phyloP scores from a whole-genome alignment of 345 rosid genomes.

The Cochlearia excelsa region DNA sequence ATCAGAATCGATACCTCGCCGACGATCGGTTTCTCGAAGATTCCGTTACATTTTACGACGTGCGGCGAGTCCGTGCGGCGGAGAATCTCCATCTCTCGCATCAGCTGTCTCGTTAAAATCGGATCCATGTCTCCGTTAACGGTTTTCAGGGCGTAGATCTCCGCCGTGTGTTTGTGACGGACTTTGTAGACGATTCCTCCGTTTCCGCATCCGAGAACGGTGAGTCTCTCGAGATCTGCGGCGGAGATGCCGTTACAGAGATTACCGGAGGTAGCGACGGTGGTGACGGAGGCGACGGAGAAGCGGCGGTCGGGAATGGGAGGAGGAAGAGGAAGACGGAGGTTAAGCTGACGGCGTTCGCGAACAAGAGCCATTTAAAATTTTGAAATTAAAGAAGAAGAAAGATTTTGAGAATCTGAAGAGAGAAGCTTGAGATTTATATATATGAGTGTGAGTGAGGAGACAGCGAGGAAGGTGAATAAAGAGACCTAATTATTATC shows the following conservation, averaged over 20 bases:
- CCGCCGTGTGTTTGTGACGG: constrained; percentile 52
- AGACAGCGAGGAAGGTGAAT: constrained; percentile 30
- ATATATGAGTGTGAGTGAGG: constrained; percentile 16
- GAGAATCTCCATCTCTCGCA: constrained; percentile 76
- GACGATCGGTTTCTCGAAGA: constrained; percentile 49
- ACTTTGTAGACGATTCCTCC: constrained; percentile 82
- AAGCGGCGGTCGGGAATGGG: constrained; percentile 30
- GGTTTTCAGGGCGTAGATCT: constrained; percentile 64
- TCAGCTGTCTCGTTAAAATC: constrained; percentile 52
- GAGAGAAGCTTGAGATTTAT: constrained; percentile 10
- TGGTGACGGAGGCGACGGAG: constrained; percentile 17
- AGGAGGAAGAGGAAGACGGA: constrained; percentile 73
- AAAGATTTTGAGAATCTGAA: too few species aligned
- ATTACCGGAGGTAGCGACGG: constrained; percentile 4
- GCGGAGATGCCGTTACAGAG: constrained; percentile 27
- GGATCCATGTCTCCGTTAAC: constrained; percentile 61
- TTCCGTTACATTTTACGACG: constrained; percentile 58
- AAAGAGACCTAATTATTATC: background rate
- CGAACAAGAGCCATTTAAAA: constrained; percentile 60
- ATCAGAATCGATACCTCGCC: constrained; percentile 67
- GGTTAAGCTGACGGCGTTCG: constrained; percentile 78
- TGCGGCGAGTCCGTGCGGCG: constrained; percentile 70
- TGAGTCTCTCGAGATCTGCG: constrained; percentile 60
- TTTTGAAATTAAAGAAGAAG: background rate
- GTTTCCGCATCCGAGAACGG: constrained; percentile 79